A percentile compares a stretch with the other conserved stretches of the same genome.
These are phyloP conservation scores for Cercospora sesami DNA, from an alignment of 2,329 filamentous ascomycete genomes.

Conservation along the genomic window DNA sequence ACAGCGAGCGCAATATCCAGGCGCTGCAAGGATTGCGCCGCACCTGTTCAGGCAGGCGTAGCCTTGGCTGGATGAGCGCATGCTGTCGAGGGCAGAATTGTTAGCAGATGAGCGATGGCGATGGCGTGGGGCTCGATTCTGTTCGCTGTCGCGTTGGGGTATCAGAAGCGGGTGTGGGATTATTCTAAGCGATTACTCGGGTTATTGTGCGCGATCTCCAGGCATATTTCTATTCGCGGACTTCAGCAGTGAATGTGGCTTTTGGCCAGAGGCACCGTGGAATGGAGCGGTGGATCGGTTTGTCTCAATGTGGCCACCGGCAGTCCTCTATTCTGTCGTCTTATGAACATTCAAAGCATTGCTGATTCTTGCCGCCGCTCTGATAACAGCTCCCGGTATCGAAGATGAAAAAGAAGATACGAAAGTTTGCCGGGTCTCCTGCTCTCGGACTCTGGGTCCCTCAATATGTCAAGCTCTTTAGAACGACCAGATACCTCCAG, in stretches of 20 bases:
- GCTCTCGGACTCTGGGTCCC: neutral
- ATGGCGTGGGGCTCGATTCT: neutral
- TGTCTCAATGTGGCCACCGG: neutral
- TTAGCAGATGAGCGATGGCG: neutral
- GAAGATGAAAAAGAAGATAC: neutral
- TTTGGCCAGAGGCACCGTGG: neutral
- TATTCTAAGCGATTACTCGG: neutral
- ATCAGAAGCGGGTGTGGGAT: neutral
- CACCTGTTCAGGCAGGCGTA: neutral
- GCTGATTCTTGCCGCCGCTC: neutral
- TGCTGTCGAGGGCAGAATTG: neutral
- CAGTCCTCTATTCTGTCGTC: neutral
- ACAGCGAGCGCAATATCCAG: neutral
- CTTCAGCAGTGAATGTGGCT: neutral
- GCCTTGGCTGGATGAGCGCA: neutral
- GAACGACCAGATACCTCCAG: constrained; percentile 7
- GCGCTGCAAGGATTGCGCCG: neutral
- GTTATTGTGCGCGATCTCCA: neutral
- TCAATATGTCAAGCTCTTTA: neutral
- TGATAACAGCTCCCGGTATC: neutral
- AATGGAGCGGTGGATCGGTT: neutral
- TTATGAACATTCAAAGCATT: neutral
- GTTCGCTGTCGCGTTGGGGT: neutral
- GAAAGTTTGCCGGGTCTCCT: neutral
- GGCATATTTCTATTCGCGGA: neutral